Base-by-base conservation (phyloP, 139 green algal genomes). In the Bryopsis sp. region DNA sequence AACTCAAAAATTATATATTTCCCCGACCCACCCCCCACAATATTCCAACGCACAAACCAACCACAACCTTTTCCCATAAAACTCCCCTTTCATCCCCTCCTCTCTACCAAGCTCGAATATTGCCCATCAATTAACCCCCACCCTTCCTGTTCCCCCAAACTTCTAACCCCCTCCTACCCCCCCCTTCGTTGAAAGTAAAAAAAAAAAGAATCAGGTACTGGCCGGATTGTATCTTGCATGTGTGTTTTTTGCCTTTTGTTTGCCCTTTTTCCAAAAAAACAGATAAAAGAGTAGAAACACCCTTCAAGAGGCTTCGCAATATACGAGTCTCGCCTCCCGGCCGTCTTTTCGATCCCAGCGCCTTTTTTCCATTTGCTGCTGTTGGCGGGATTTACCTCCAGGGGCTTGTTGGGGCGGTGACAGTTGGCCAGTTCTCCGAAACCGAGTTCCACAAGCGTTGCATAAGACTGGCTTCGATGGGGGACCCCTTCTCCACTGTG, bases 371-470 rank as follows among this genome's bases (percentile, higher is more conserved):
- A n/a, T n/a, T n/a, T n/a, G 43, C 11, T 19, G 19, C 43, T 54
- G 19, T 19, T 54, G 43, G 19, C 43, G 15, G 43, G 15, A 54
- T 54, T 19, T 54, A 26, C 15, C 43, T 11, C 43, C 11, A 26
- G 43, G 43, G 19, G 15, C 15, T 54, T 19, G 43, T 19, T 54
- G 43, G 43, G n/a, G 57, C 57, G 76, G 65, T 19, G 50, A 62
- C 2, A 83, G 74, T 66, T 83, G 73, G 64, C 77, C 62, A 4
- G 74, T 81, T 36, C 77, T 70, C 2, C 77, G 74, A 68, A 72
- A 90, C 32, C 84, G 72, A 0, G 83, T 88, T 38, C 85, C 85
- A 68, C 85, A 91, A 34, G 85, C 85, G 64, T 91, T 91, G 78
- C 85, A 91, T 3, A 91, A 76, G 57, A 86, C 70, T 38, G 84